Evolutionary conservation across 768 basidiomycete genomes (phyloP).

Genomic region (Phanerochaete carnosa): DNA sequence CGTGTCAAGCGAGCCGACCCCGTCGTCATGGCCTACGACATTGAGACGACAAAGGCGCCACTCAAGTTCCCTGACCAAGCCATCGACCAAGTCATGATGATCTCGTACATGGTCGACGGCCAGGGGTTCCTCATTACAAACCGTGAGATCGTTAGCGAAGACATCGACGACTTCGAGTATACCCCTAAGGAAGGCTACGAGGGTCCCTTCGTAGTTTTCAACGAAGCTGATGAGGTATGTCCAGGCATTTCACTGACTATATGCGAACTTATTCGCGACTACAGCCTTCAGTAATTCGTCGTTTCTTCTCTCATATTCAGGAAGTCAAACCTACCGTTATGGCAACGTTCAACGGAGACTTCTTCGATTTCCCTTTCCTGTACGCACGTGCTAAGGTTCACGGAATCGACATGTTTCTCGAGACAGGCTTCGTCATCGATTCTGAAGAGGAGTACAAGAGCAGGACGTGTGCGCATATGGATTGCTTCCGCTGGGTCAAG

Average conservation of each 20-base stretch:
- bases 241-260: not conserved
- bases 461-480: constrained; percentile 93
- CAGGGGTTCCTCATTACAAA: constrained; percentile 98
- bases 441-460: constrained; percentile 94
- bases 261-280: not conserved
- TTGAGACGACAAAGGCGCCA: constrained; percentile 99
- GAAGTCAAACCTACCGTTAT: constrained; percentile 95
- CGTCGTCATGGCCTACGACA: constrained; percentile 98
- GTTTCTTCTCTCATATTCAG: constrained; percentile 93
- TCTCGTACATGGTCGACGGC: constrained; percentile 99
- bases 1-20: constrained; percentile 98
- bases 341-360: constrained; percentile 98
- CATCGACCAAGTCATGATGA: constrained; percentile 99
- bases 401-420: constrained; percentile 94
- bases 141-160: constrained; percentile 93
- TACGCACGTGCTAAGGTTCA: constrained; percentile 80
- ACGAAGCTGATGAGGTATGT: constrained; percentile 86
- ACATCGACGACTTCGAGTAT: constrained; percentile 98
- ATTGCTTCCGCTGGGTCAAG: constrained; percentile 99
- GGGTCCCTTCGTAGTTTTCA: constrained; percentile 94
- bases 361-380: constrained; percentile 98
- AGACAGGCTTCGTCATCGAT: constrained; percentile 91
- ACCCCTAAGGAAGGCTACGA: constrained; percentile 98
- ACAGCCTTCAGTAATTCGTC: constrained; percentile 74
- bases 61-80: constrained; percentile 96